phyloP scores from a whole-genome alignment of 2,329 filamentous ascomycete species.

The Paecilomyces sp. region DNA sequence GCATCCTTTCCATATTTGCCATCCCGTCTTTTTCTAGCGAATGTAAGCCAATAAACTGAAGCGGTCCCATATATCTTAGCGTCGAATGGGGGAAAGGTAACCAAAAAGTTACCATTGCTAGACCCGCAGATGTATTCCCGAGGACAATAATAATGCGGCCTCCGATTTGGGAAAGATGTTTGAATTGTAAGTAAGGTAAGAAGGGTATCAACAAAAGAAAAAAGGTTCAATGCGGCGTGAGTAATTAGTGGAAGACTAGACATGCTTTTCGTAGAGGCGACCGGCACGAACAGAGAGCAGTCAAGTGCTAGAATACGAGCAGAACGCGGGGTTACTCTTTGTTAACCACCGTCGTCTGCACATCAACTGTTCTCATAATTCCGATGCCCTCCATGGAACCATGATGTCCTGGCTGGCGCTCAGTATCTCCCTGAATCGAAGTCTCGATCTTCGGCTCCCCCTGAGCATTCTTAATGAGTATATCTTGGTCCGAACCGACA shows the following conservation, averaged over 20 bases:
- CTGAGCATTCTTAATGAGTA: slow-evolving; percentile 18
- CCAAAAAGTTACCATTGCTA: neutral
- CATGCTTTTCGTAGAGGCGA: neutral
- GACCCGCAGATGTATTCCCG: neutral
- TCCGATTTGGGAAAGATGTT: neutral
- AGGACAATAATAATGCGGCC: neutral
- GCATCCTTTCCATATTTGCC: neutral
- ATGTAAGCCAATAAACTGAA: neutral
- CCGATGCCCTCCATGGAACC: slow-evolving; percentile 11
- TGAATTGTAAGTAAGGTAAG: neutral
- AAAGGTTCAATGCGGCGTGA: neutral
- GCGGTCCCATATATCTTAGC: neutral
- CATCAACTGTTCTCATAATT: slow-evolving; percentile 22
- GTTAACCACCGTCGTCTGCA: slow-evolving; percentile 14
- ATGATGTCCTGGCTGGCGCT: neutral
- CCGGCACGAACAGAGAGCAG: neutral
- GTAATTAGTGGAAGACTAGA: neutral
- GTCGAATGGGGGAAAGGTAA: neutral
- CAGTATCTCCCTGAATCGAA: slow-evolving; percentile 12
- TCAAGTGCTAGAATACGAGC: neutral
- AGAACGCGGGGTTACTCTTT: neutral
- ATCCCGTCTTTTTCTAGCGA: neutral
- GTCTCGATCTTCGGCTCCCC: slow-evolving; percentile 20
- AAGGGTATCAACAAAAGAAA: neutral
- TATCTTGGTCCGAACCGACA: slow-evolving; percentile 16